These are phyloP conservation scores for Thymus quinquecostatus DNA, from an alignment of 257 asterid species.

Conservation along the genomic window DNA sequence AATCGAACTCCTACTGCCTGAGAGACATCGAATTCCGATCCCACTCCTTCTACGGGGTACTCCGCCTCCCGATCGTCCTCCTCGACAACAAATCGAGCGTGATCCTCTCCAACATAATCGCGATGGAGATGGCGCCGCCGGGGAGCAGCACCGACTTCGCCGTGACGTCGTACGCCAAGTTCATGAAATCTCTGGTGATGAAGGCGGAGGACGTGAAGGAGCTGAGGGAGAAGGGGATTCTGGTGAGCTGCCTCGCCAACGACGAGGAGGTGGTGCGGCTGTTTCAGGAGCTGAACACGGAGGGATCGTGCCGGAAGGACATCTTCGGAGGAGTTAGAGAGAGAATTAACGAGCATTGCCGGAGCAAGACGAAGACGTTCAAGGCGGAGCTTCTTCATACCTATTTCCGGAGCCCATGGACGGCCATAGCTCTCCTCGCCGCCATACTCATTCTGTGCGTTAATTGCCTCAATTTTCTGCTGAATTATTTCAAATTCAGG, in stretches of 20 bases:
- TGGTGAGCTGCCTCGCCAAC: slow-evolving; percentile 27
- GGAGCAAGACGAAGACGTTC: slow-evolving; percentile 13
- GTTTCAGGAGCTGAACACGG: slow-evolving; percentile 38
- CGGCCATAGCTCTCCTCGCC: slow-evolving; percentile 21
- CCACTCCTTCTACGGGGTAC: slow-evolving; percentile 16
- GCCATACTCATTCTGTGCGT: slow-evolving; percentile 13
- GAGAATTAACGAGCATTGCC: slow-evolving; percentile 14
- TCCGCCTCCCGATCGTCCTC: slow-evolving; percentile 7
- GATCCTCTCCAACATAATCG: slow-evolving; percentile 40
- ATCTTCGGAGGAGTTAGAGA: background rate
- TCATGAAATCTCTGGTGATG: slow-evolving; percentile 26
- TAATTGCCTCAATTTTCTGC: slow-evolving; percentile 19
- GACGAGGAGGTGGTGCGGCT: slow-evolving; percentile 25
- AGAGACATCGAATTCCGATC: slow-evolving; percentile 24
- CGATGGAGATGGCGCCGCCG: slow-evolving; percentile 37
- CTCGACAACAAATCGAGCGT: background rate
- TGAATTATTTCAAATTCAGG: background rate
- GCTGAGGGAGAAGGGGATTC: slow-evolving; percentile 37
- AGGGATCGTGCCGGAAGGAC: slow-evolving; percentile 24
- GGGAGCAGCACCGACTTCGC: slow-evolving; percentile 6
- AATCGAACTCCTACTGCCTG: slow-evolving; percentile 6
- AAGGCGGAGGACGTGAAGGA: slow-evolving; percentile 35
- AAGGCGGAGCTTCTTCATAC: slow-evolving; percentile 21
- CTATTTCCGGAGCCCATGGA: slow-evolving; percentile 21
- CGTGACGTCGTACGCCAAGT: slow-evolving; percentile 35